These are phyloP conservation scores for Calonectria leucothoes DNA, from an alignment of 2,329 filamentous ascomycete species.

Conservation along the genomic window DNA sequence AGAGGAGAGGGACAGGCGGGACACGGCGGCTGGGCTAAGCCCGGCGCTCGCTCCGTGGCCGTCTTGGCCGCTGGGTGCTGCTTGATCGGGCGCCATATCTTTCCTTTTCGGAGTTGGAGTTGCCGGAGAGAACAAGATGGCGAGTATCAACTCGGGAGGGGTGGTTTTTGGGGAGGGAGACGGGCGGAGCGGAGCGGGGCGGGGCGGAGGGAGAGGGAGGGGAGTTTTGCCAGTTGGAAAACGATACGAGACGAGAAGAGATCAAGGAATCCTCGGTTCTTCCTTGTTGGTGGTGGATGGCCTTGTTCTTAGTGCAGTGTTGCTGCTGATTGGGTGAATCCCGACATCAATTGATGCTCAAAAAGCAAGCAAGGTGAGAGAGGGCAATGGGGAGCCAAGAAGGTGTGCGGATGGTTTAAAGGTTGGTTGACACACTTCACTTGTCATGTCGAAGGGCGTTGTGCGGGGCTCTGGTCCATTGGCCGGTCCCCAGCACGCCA, in stretches of 20 bases:
- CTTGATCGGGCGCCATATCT: constrained; percentile 38
- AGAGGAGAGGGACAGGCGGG: constrained; percentile 68
- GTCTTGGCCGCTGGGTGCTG: constrained; percentile 19
- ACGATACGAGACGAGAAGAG: not conserved
- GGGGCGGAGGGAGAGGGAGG: not conserved
- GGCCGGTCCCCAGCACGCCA: constrained; percentile 9
- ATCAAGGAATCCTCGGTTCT: not conserved
- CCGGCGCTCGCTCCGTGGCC: constrained; percentile 14
- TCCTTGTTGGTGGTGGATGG: not conserved
- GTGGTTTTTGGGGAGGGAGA: not conserved
- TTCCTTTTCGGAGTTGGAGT: not conserved
- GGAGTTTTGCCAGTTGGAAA: not conserved
- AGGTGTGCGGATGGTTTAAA: not conserved
- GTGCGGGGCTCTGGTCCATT: constrained; percentile 9
- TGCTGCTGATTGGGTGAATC: not conserved
- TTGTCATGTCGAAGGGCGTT: constrained; percentile 6
- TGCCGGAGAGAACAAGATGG: not conserved
- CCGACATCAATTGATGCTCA: not conserved
- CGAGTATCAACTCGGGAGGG: not conserved
- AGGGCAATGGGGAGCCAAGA: not conserved
- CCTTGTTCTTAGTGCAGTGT: not conserved
- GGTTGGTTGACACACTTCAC: not conserved
- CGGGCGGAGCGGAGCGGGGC: not conserved
- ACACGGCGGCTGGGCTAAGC: constrained; percentile 26
- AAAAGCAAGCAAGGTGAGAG: not conserved